A percentile compares a stretch with the other conserved stretches of the same genome.
Evolutionary conservation across 2,329 filamentous ascomycete genomes (phyloP).

Genomic region (Claviceps lovelessii): DNA sequence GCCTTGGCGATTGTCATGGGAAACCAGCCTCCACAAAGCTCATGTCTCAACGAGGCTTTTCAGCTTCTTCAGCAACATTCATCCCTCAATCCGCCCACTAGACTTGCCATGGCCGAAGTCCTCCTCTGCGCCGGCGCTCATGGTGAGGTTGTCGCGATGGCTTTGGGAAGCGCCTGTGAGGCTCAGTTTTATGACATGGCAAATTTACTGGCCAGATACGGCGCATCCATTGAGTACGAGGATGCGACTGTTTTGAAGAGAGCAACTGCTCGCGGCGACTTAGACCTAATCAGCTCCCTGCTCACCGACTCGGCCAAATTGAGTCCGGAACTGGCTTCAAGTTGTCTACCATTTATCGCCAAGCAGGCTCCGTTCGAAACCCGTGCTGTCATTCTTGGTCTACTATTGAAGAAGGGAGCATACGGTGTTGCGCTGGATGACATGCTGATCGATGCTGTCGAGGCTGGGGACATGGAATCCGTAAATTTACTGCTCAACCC

Average conservation of each 20-base stretch:
- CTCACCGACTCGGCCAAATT: conserved; percentile 29
- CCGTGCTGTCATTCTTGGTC: conserved; percentile 28
- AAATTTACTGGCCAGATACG: conserved; percentile 35
- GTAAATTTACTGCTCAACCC: conserved; percentile 35
- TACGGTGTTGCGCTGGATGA: conserved; percentile 32
- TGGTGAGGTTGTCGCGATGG: conserved; percentile 34
- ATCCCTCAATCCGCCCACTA: conserved; percentile 33
- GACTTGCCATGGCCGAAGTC: conserved; percentile 38
- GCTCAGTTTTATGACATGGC: conserved; percentile 41
- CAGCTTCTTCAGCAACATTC: conserved; percentile 30
- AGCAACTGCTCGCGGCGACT: conserved; percentile 30
- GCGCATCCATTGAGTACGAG: conserved; percentile 40
- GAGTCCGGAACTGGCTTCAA: conserved; percentile 31
- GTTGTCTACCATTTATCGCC: conserved; percentile 34
- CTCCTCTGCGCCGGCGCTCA: conserved; percentile 43
- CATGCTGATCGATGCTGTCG: conserved; percentile 34
- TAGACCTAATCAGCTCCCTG: conserved; percentile 32
- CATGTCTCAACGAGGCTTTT: conserved; percentile 37
- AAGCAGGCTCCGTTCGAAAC: conserved; percentile 31
- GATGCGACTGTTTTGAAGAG: conserved; percentile 34
- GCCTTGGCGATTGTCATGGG: conserved; percentile 40
- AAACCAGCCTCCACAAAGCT: conserved; percentile 33
- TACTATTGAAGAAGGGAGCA: conserved; percentile 37
- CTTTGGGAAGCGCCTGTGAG: conserved; percentile 33
- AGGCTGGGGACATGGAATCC: conserved; percentile 32